phyloP scores from a whole-genome alignment of 495 filamentous ascomycete species.

The Lasiosphaeris hirsuta region DNA sequence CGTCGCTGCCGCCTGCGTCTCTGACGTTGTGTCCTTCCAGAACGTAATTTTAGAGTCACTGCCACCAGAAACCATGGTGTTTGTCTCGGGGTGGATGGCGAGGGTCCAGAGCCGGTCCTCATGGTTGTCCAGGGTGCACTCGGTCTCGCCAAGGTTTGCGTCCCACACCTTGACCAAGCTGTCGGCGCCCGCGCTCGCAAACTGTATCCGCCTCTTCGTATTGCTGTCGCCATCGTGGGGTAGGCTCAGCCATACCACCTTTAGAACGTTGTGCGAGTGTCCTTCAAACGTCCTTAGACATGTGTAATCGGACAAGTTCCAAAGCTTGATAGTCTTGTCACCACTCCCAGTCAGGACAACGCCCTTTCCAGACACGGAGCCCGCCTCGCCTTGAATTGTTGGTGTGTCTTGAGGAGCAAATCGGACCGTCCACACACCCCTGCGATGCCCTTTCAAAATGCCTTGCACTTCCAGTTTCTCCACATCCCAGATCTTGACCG shows the following conservation, averaged over 20 bases:
- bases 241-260: slow-evolving; percentile 82
- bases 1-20: slow-evolving; percentile 66
- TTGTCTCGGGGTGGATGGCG: slow-evolving; percentile 61
- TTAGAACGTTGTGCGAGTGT: slow-evolving; percentile 91
- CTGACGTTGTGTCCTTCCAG: slow-evolving; percentile 88
- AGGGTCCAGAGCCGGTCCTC: slow-evolving; percentile 90
- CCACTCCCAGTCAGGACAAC: slow-evolving; percentile 84
- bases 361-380: slow-evolving; percentile 63
- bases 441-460: slow-evolving; percentile 83
- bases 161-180: slow-evolving; percentile 98
- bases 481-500: slow-evolving; percentile 91
- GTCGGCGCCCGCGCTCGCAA: slow-evolving; percentile 88
- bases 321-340: slow-evolving; percentile 94
- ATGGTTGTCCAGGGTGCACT: slow-evolving; percentile 91
- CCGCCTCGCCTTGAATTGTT: slow-evolving; percentile 63
- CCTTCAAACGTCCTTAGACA: slow-evolving; percentile 94
- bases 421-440: slow-evolving; percentile 91
- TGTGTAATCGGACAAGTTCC: slow-evolving; percentile 89
- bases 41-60: slow-evolving; percentile 88
- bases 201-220: slow-evolving; percentile 53
- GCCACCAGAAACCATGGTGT: slow-evolving; percentile 80
- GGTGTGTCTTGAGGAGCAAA: slow-evolving; percentile 80
- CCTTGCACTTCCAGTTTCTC: slow-evolving; percentile 86
- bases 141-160: slow-evolving; percentile 70
- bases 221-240: slow-evolving; percentile 40